Conservation (phyloP, 2,329 filamentous ascomycete genomes). For the Moelleriella libera region DNA sequence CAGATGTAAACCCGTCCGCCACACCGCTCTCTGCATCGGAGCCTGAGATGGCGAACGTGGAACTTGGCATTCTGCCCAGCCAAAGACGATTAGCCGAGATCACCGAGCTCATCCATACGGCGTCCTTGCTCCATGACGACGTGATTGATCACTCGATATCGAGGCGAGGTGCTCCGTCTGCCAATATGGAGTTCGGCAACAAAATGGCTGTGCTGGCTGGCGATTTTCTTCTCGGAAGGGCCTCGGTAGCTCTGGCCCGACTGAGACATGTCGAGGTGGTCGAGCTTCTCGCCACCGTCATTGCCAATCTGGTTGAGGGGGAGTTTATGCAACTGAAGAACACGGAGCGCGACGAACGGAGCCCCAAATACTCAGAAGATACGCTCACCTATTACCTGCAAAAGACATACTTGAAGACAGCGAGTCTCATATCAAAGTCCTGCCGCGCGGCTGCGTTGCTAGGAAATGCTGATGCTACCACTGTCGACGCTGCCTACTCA, state of each 20-base stretch:
- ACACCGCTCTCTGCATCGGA: slow-evolving; percentile 24
- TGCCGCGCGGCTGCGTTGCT: slow-evolving; percentile 82
- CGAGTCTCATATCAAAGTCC: slow-evolving; percentile 89
- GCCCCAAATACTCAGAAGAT: slow-evolving; percentile 76
- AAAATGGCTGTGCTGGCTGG: slow-evolving; percentile 98
- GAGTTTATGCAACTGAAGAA: slow-evolving; percentile 99
- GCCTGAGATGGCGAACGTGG: slow-evolving; percentile 21
- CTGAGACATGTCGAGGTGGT: slow-evolving; percentile 87
- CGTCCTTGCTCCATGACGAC: slow-evolving; percentile 92
- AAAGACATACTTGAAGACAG: slow-evolving; percentile 97
- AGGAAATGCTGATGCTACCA: slow-evolving; percentile 59
- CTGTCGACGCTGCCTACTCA: slow-evolving; percentile 79
- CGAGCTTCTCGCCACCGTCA: slow-evolving; percentile 87
- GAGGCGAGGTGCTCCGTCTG: slow-evolving; percentile 70
- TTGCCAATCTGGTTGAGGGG: slow-evolving; percentile 93
- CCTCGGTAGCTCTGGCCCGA: slow-evolving; percentile 83
- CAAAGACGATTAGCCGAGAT: slow-evolving; percentile 91
- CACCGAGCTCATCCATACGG: slow-evolving; percentile 92
- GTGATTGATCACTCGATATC: slow-evolving; percentile 89
- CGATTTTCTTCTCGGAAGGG: slow-evolving; percentile 88
- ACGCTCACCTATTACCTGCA: slow-evolving; percentile 88
- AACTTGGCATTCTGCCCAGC: slow-evolving; percentile 70
- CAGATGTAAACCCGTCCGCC: slow-evolving; percentile 67
- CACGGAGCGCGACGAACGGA: slow-evolving; percentile 73
- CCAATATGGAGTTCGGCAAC: slow-evolving; percentile 93